Conservation (phyloP, 768 basidiomycete genomes). For the Trametes gibbosa region DNA sequence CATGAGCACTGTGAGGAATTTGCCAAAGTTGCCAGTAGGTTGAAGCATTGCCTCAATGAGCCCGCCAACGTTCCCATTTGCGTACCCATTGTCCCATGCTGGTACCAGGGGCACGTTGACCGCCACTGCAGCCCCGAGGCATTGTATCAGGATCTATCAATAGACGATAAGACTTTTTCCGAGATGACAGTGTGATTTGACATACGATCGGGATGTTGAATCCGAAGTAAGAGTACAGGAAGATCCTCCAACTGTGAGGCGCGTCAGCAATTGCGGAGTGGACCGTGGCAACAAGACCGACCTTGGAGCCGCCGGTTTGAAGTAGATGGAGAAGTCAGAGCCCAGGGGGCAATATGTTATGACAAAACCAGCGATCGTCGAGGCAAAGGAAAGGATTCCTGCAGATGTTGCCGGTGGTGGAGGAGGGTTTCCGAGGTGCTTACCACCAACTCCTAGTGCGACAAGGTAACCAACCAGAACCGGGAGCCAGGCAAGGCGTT, state of each 20-base stretch:
- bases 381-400: constrained; percentile 60
- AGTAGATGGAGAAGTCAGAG: constrained; percentile 78
- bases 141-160: constrained; percentile 39
- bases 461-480: constrained; percentile 72
- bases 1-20: constrained; percentile 68
- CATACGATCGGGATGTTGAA: constrained; percentile 58
- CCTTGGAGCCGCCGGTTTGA: constrained; percentile 56
- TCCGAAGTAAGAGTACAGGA: constrained; percentile 62
- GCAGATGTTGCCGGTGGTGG: constrained; percentile 55
- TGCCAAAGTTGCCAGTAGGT: constrained; percentile 64
- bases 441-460: constrained; percentile 69
- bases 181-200: constrained; percentile 28
- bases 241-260: constrained; percentile 51
- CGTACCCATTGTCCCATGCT: constrained; percentile 55
- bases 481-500: constrained; percentile 74
- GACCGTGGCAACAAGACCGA: constrained; percentile 20
- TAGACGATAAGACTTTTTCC: background rate
- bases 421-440: constrained; percentile 53
- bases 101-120: constrained; percentile 53
- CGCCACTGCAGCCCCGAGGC: constrained; percentile 69
- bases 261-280: background rate
- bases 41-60: constrained; percentile 59
- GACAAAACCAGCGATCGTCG: constrained; percentile 70
- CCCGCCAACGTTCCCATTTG: constrained; percentile 55
- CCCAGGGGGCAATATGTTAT: constrained; percentile 60